phyloP scores from a whole-genome alignment of 169 alveolate species.

The Plasmodium coatneyi region DNA sequence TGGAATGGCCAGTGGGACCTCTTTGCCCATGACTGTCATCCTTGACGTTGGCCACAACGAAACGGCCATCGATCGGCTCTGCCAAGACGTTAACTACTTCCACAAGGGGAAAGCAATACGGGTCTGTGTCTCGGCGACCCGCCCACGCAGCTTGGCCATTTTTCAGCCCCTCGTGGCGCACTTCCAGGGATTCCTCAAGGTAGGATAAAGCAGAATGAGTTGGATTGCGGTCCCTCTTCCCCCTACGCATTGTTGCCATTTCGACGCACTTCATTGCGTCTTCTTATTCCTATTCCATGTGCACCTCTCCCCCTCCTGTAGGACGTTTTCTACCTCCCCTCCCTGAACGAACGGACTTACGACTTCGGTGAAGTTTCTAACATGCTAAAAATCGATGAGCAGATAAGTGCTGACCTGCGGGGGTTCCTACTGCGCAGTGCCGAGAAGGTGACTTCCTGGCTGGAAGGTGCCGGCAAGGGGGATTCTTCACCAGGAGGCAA shows the following conservation, averaged over 20 bases:
- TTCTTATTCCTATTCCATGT: neutral
- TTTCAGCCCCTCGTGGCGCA: constrained; percentile 57
- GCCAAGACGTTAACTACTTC: constrained; percentile 73
- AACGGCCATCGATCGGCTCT: constrained; percentile 87
- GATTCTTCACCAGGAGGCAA: neutral
- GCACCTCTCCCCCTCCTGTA: neutral
- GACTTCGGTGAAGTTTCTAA: constrained; percentile 40
- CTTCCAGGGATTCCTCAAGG: constrained; percentile 31
- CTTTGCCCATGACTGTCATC: constrained; percentile 78
- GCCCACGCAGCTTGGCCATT: constrained; percentile 29
- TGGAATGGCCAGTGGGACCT: neutral
- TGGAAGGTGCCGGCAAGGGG: neutral
- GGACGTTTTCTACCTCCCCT: constrained; percentile 59
- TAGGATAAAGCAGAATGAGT: too few species aligned
- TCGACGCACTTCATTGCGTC: neutral
- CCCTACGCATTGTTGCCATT: neutral
- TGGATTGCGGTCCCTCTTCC: too few species aligned
- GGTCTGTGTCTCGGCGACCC: constrained; percentile 49
- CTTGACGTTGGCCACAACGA: constrained; percentile 92
- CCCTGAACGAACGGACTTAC: constrained; percentile 33
- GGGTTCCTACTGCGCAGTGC: constrained; percentile 13
- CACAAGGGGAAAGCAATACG: constrained; percentile 42
- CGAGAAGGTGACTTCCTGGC: constrained; percentile 25
- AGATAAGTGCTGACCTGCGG: constrained; percentile 7
- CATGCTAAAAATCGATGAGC: constrained; percentile 19